Evolutionary conservation across 805 yeast species (phyloP).

Genomic region (Metschnikowia dekortorum): DNA sequence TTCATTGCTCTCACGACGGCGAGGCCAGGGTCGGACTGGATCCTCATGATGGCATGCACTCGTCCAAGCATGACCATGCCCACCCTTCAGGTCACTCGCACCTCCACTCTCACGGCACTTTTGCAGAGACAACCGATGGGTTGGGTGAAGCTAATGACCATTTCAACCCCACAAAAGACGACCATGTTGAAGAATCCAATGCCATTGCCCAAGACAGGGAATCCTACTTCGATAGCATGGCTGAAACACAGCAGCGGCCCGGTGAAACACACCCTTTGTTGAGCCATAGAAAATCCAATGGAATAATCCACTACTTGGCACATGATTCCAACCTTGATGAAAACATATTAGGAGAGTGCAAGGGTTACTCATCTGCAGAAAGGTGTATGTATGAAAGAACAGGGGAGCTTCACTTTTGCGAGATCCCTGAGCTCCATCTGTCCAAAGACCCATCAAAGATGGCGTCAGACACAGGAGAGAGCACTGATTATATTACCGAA

Average conservation of each 20-base stretch:
- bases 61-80: constrained; percentile 9
- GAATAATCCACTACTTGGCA: constrained; percentile 25
- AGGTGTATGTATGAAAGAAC: constrained; percentile 20
- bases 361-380: constrained; percentile 45
- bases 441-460: neutral
- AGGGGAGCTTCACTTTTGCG: constrained; percentile 34
- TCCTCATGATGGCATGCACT: constrained; percentile 11
- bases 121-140: neutral
- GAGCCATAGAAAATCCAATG: constrained; percentile 16
- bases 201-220: neutral
- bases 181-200: neutral
- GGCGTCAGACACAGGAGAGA: neutral
- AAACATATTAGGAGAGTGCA: constrained; percentile 40
- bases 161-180: neutral
- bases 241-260: neutral
- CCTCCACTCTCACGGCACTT: constrained; percentile 15
- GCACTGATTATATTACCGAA: neutral
- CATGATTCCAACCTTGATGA: constrained; percentile 18
- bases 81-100: constrained; percentile 17
- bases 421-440: constrained; percentile 29
- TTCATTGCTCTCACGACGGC: constrained; percentile 75
- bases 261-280: constrained; percentile 9
- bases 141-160: neutral
- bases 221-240: neutral
- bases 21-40: constrained; percentile 19